These are phyloP conservation scores for Psilocybe azurescens DNA, from an alignment of 768 basidiomycete species.

Conservation along the genomic window DNA sequence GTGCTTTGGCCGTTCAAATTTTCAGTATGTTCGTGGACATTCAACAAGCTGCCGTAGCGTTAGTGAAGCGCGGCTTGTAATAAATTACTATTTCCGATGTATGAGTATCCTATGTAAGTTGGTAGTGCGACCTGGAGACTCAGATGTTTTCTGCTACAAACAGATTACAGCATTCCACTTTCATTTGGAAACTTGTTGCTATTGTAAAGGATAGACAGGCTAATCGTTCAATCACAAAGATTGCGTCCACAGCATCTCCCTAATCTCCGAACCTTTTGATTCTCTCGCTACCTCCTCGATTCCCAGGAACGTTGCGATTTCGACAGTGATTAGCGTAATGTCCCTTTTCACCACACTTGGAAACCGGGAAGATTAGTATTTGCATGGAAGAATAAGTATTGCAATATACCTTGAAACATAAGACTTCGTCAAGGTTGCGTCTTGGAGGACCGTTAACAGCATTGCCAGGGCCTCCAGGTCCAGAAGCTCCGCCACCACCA, in stretches of 20 bases:
- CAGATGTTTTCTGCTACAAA: too few relatives aligned
- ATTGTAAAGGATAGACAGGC: too few relatives aligned
- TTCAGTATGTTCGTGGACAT: too few relatives aligned
- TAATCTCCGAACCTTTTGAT: slow-evolving; percentile 46
- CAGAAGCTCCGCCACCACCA: slow-evolving; percentile 33
- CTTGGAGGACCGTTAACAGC: slow-evolving; percentile 46
- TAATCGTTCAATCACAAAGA: too few relatives aligned
- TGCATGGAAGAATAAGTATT: background rate
- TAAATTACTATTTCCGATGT: background rate
- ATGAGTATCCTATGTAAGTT: background rate
- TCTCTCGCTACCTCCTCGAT: slow-evolving; percentile 81
- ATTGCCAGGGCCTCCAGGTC: slow-evolving; percentile 29
- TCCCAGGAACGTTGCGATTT: slow-evolving; percentile 90
- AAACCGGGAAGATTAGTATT: slow-evolving; percentile 7
- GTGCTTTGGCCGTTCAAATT: too few relatives aligned
- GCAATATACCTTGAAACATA: slow-evolving; percentile 80
- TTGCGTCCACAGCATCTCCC: too few relatives aligned
- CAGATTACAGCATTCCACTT: too few relatives aligned
- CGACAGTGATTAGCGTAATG: slow-evolving; percentile 96
- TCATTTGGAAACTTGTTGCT: too few relatives aligned
- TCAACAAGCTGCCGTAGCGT: too few relatives aligned
- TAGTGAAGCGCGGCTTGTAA: too few relatives aligned
- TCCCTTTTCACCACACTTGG: slow-evolving; percentile 87
- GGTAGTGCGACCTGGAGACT: too few relatives aligned
- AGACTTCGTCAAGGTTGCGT: slow-evolving; percentile 81